These are phyloP conservation scores for Solanum lignicaule DNA, from an alignment of 257 asterid species.

Conservation along the genomic window DNA sequence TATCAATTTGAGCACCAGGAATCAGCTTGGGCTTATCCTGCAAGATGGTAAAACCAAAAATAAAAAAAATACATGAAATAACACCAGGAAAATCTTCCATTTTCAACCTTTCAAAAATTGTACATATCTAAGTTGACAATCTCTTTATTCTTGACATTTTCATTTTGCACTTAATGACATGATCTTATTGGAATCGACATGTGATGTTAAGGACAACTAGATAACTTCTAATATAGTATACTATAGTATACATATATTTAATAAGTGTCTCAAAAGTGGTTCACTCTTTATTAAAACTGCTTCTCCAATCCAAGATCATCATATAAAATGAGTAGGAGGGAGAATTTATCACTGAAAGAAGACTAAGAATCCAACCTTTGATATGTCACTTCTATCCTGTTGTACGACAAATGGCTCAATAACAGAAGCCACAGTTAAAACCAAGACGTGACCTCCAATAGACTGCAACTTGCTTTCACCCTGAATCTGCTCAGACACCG, in stretches of 20 bases:
- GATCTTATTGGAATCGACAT: not conserved
- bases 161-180: not conserved
- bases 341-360: not conserved
- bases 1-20: constrained; percentile 63
- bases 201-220: not conserved
- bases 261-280: not conserved
- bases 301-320: not conserved
- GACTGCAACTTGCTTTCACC: constrained; percentile 7
- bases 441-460: constrained; percentile 27
- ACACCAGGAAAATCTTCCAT: not conserved
- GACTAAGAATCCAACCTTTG: constrained; percentile 32
- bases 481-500: constrained; percentile 9
- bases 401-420: constrained; percentile 65
- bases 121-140: not conserved
- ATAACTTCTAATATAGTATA: not conserved
- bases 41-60: constrained; percentile 10
- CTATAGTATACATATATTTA: not conserved
- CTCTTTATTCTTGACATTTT: not conserved
- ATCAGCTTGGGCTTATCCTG: constrained; percentile 62
- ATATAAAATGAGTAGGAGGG: not conserved
- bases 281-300: not conserved
- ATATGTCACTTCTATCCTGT: constrained; percentile 24
- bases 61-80: not conserved
- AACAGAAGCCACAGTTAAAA: constrained; percentile 81
- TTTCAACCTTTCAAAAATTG: not conserved